phyloP scores from a whole-genome alignment of 2,329 filamentous ascomycete genomes.

The Cadophora malorum region DNA sequence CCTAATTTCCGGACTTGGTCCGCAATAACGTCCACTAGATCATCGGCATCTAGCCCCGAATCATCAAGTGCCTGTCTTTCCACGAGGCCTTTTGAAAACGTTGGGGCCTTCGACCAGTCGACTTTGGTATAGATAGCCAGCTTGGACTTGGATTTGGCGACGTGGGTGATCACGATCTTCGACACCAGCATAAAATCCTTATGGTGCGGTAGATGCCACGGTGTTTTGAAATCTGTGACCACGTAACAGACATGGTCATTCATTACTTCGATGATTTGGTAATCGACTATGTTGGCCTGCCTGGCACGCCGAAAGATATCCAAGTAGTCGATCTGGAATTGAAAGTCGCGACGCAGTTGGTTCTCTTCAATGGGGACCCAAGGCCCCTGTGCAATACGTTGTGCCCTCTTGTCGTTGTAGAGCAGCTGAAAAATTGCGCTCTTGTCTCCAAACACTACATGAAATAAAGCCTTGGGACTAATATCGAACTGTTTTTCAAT shows the following conservation, averaged over 20 bases:
- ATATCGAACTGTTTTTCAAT: constrained; percentile 87
- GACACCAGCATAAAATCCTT: constrained; percentile 81
- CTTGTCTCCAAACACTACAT: constrained; percentile 95
- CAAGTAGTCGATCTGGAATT: constrained; percentile 74
- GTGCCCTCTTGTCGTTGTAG: constrained; percentile 81
- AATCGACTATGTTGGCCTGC: constrained; percentile 73
- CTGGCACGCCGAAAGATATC: constrained; percentile 69
- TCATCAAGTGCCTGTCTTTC: constrained; percentile 78
- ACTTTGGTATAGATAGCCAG: constrained; percentile 86
- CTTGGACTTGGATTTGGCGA: constrained; percentile 91
- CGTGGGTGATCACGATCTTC: constrained; percentile 92
- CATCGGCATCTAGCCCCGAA: constrained; percentile 72
- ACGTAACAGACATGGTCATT: constrained; percentile 77
- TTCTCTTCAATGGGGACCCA: constrained; percentile 78
- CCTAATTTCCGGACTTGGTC: constrained; percentile 80
- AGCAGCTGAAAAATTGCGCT: constrained; percentile 92
- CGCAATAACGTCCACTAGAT: constrained; percentile 76
- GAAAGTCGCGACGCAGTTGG: constrained; percentile 78
- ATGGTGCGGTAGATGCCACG: constrained; percentile 78
- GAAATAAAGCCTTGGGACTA: constrained; percentile 92
- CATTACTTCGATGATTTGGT: constrained; percentile 84
- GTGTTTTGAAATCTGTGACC: constrained; percentile 65
- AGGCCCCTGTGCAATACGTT: constrained; percentile 83
- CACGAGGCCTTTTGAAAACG: constrained; percentile 65
- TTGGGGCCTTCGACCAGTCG: constrained; percentile 78